phyloP scores from a whole-genome alignment of 495 filamentous ascomycete species.

The Penicillium fimorum region DNA sequence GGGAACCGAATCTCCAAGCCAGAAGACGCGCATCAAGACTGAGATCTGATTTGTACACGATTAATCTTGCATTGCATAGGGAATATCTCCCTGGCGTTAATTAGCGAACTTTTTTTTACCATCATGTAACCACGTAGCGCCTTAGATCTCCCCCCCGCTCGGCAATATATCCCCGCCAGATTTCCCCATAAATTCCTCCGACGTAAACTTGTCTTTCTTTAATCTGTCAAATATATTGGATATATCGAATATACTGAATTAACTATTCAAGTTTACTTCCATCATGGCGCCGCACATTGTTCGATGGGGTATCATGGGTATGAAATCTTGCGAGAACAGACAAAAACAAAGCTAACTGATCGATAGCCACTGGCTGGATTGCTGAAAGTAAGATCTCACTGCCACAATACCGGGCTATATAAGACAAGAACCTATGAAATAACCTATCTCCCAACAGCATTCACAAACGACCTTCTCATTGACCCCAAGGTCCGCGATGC shows the following conservation, averaged over 20 bases:
- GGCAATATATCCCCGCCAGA: constrained; percentile 26
- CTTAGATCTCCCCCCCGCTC: constrained; percentile 23
- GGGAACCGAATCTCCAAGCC: constrained; percentile 39
- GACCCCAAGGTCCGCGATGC: constrained; percentile 71
- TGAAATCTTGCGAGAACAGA: constrained; percentile 8
- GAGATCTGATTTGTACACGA: constrained; percentile 31
- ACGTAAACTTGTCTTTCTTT: background rate
- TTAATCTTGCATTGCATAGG: constrained; percentile 11
- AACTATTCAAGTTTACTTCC: background rate
- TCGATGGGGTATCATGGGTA: constrained; percentile 77
- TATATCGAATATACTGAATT: too few species aligned
- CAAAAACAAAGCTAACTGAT: constrained; percentile 18
- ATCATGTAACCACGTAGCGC: too few species aligned
- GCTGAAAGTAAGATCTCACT: constrained; percentile 57
- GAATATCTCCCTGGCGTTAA: constrained; percentile 4
- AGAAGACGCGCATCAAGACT: constrained; percentile 43
- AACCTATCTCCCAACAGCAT: constrained; percentile 47
- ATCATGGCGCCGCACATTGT: constrained; percentile 53
- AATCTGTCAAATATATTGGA: background rate
- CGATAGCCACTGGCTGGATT: constrained; percentile 71
- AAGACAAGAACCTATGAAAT: background rate
- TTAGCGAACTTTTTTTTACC: constrained; percentile 6
- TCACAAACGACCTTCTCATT: constrained; percentile 78
- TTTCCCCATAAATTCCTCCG: constrained; percentile 11
- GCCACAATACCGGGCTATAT: background rate